Base-by-base conservation (phyloP, 139 green algal genomes). In the Coccomyxa sp. region DNA sequence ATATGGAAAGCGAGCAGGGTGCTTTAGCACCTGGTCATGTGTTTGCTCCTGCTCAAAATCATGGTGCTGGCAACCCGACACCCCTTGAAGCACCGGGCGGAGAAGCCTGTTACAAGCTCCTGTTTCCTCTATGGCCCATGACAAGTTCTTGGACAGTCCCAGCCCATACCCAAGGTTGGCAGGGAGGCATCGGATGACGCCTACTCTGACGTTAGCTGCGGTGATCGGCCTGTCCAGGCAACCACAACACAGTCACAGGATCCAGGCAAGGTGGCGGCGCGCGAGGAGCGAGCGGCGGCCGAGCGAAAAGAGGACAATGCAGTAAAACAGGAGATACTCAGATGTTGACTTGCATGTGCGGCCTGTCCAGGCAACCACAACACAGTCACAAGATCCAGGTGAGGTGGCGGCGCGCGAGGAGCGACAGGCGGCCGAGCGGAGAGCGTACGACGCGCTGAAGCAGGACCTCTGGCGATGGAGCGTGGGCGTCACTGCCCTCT, bases 381-480 rank as follows among this genome's bases (percentile, higher is more conserved):
- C 72, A 71, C 72, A n/a, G 73, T 37, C 38, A 55, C 40, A 39
- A 72, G 71, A 33, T 58, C 72, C 80, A 14, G 82, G 76, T 8
- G 82, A 88, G 44, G 40, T 39, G 38, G 82, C 44, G 41, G 78
- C 78, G 27, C 78, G 84, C 50, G 79, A 75, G 29, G 90, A 86
- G 34, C 31, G 73, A 39, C n/a, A 64, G 18, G 78, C 55, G 27
- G 82, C 77, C 0, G 87, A 90, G 70, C 39, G 33, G 29, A 70
- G 18, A n/a, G 76, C 75, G n/a, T 97, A 95, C 77, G 89, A 94
- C 27, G 9, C 79, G 40, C 70, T 92, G 16, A 95, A 95, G 80
- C 34, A 69, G 8, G 89, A 94, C 70, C 89, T 91, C 39, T 85
- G 90, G 82, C 68, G 68, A 0, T 96, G 90, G 90, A 88, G 84